phyloP scores from a whole-genome alignment of 148 eudicot genomes.

The Polygonum aviculare region DNA sequence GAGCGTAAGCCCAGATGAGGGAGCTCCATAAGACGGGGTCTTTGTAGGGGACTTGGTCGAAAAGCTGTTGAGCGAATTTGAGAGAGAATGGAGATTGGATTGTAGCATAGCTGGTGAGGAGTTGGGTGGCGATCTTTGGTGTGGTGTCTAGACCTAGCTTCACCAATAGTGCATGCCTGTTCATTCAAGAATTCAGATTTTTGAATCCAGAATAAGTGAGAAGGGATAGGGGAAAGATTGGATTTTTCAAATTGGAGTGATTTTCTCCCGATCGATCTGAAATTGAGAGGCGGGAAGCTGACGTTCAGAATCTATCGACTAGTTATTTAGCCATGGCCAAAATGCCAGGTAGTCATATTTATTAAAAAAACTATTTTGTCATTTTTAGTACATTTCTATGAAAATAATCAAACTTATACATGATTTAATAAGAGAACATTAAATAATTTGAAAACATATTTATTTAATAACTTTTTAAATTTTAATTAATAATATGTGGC shows the following conservation, averaged over 20 bases:
- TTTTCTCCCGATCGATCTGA: neutral
- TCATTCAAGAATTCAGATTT: conserved; percentile 13
- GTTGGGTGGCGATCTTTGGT: conserved; percentile 20
- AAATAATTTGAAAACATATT: too few relatives aligned
- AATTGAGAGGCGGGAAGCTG: neutral
- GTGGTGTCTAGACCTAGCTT: conserved; percentile 25
- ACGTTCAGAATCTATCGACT: too few relatives aligned
- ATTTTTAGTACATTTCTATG: too few relatives aligned
- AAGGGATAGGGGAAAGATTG: neutral
- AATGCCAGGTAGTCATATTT: too few relatives aligned
- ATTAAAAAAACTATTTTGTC: too few relatives aligned
- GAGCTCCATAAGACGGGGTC: conserved; percentile 26
- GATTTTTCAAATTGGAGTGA: neutral
- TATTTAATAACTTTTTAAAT: too few relatives aligned
- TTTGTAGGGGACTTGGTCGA: conserved; percentile 22
- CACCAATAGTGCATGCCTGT: conserved; percentile 25
- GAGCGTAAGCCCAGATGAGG: conserved; percentile 25
- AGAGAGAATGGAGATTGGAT: conserved; percentile 9
- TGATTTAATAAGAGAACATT: too few relatives aligned
- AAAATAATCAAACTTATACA: too few relatives aligned
- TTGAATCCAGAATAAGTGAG: neutral
- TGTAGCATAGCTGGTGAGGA: conserved; percentile 15
- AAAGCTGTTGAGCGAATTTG: conserved; percentile 21
- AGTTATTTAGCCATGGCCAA: too few relatives aligned
- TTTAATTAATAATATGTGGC: too few relatives aligned